Evolutionary conservation across 2,329 filamentous ascomycete genomes (phyloP), one percentile per base, ranked within the genome.

Genomic region (Ilyonectria robusta): DNA sequence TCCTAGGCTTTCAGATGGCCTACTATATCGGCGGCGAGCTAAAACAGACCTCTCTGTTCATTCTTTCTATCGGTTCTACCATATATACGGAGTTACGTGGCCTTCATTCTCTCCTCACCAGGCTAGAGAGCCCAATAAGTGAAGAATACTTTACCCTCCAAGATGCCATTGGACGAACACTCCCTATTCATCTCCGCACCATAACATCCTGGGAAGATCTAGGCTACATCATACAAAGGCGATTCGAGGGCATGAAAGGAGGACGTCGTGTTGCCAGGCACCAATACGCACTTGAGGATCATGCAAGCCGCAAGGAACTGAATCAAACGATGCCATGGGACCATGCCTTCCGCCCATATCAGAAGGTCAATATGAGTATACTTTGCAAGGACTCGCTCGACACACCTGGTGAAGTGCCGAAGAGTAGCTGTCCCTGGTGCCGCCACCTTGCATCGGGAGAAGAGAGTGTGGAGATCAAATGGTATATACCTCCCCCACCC

Each of bases 91-190:
- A 57, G 40, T 15, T 57, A 13, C 26, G 40, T 4, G 26, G 47
- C 2, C 55, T 46, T 4, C 55, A 17, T 47, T n/a, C 17, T 2
- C 37, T 57, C 21, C 9, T 46, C 9, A 33, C 8, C 2, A 19
- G 55, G 3, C 55, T 46, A 6, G 55, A 47, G 17, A 33, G 55
- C 10, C 26, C 55, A 33, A 33, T 57, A 17, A 21, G 13, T 11
- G 55, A 57, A 57, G 35, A 55, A 42, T 35, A 46, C 40, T 57
- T 57, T 26, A 57, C 23, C 5, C 55, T 57, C 9, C 40, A 57
- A 46, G 55, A 47, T 29, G 55, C 55, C 17, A 47, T 33, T 7
- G 55, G 55, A 21, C 55, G 55, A 13, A 26, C 15, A 6, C n/a
- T 57, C 11, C 55, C 55, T 6, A 57, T 57, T 19, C 55, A 57